Base-by-base conservation (phyloP, 192 early-diverging fungal genomes). In the Radiomyces spectabilis region DNA sequence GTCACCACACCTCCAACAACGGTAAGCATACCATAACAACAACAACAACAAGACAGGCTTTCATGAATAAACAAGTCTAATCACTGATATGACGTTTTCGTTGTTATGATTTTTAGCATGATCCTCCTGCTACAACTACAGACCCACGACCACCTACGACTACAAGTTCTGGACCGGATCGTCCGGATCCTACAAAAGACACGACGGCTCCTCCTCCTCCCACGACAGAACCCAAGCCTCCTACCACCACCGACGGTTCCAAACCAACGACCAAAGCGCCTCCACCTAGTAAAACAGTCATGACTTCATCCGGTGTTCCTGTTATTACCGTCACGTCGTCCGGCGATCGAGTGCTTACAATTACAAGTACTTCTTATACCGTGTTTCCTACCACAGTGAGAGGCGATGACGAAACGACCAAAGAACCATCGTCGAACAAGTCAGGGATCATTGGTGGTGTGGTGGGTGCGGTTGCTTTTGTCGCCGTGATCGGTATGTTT, bases 361-460 rank as follows among this genome's bases (percentile, higher is more conserved):
- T 48, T 4, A 24, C 24, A 6, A 43, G 18, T 24, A 48, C 46
- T 4, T 48, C 46, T 25, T 48, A 48, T 22, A 29, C 46, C n/a
- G n/a, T n/a, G 5, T 25, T 12, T 12, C 7, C 15, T 15, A 26
- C 24, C 24, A 9, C 27, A 4, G 12, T 15, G n/a, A 21, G 25
- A 5, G 12, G 12, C 4, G 15, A 4, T 9, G 21, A 5, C 13
- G 5, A 5, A 15, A 0, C 24, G 13, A 12, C 5, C 46, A 9
- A 5, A 9, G 5, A 5, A 25, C 26, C 24, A 15, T 30, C 26
- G 3, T 25, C 26, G 6, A 6, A 15, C 21, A 48, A 48, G 6
- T 15, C 46, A 48, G 46, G 46, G 15, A 27, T 27, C 24, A 48
- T 48, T 48, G 46, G 46, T 27, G 46, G 46, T 22, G 46, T 48